Percentiles rank a stretch among this genome's conserved stretches.
Conservation (phyloP, 371 early-diverging fungal genomes). For the Actinomucor elegans region DNA sequence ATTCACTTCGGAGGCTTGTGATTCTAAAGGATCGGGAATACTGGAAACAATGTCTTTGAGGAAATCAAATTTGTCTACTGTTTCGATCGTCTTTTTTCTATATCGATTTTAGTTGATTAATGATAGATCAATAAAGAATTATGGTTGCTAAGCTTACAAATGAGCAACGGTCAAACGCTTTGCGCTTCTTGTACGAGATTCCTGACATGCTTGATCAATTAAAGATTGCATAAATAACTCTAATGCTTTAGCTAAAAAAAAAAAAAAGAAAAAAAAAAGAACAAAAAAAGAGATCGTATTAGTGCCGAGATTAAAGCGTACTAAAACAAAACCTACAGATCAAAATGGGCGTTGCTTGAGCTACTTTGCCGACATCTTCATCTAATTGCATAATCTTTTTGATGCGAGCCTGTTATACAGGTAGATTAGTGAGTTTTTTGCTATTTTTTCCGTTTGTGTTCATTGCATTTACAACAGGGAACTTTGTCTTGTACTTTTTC, state of each 20-base stretch:
- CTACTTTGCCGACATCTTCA: constrained; percentile 99
- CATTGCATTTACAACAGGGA: constrained; percentile 59
- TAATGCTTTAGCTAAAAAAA: constrained; percentile 77
- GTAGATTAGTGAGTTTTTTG: too few species aligned
- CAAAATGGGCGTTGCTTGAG: constrained; percentile 96
- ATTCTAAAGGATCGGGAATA: constrained; percentile 77
- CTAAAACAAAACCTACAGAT: constrained; percentile 86
- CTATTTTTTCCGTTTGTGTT: too few species aligned
- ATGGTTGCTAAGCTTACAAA: too few species aligned
- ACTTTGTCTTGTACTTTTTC: constrained; percentile 89
- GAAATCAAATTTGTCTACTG: constrained; percentile 91
- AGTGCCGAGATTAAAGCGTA: too few species aligned
- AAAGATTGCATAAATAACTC: constrained; percentile 94
- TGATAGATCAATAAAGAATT: too few species aligned
- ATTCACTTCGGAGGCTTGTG: constrained; percentile 10
- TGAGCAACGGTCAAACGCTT: constrained; percentile 86
- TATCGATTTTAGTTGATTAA: not conserved
- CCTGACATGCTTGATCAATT: constrained; percentile 83
- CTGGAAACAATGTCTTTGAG: constrained; percentile 85
- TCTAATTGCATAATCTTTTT: constrained; percentile 99
- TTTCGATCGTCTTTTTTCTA: constrained; percentile 85
- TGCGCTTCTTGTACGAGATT: constrained; percentile 75
- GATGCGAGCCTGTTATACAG: constrained; percentile 93
- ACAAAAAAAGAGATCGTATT: too few species aligned
- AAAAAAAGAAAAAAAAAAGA: constrained; percentile 4